Base-by-base conservation (phyloP, 2,329 filamentous ascomycete genomes). In the Ophiostoma triangulosporum region DNA sequence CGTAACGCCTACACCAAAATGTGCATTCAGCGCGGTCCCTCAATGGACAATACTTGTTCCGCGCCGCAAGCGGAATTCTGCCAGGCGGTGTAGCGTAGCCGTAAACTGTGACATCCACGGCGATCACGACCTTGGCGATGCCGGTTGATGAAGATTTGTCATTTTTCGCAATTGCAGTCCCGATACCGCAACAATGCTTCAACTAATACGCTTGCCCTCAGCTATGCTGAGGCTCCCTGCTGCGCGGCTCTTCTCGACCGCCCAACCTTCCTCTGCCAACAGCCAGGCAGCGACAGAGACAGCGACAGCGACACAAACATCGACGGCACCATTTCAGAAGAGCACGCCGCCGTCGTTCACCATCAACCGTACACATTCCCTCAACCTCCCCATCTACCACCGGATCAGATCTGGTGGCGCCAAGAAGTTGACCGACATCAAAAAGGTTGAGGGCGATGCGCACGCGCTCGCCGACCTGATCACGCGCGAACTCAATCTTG, bases 381-480 rank as follows among this genome's bases (percentile, higher is more conserved):
- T 81, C 48, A 80, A 88, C 59, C 71, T 93, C 3, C 81, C 88
- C 24, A 77, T 97, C 45, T 98, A 97, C 70, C 73, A 81, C 15
- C 73, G 81, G 59, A 72, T 70, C 59, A 90, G 87, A 70, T 75
- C 80, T 12, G 88, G 88, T 51, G 87, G 88, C 14, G 93, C 86
- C 59, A 74, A 82, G 64, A 79, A 81, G 62, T 69, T 86, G 62
- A 94, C 91, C 5, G 68, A 80, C 54, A 70, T 98, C 54, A 85
- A 88, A 66, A 89, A 86, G 68, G 76, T 91, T 50, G 81, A 88
- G 54, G 93, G 93, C 15, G 77, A 95, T 64, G 63, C 81, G 50
- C 67, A 71, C 31, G 76, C 72, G 3, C 65, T 97, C 58, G 74
- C 78, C 57, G 67, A 75, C 33, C 84, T 89, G 60, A 64, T 97